Conservation (phyloP, 2,329 filamentous ascomycete species). For the Aspergillus tanneri region DNA sequence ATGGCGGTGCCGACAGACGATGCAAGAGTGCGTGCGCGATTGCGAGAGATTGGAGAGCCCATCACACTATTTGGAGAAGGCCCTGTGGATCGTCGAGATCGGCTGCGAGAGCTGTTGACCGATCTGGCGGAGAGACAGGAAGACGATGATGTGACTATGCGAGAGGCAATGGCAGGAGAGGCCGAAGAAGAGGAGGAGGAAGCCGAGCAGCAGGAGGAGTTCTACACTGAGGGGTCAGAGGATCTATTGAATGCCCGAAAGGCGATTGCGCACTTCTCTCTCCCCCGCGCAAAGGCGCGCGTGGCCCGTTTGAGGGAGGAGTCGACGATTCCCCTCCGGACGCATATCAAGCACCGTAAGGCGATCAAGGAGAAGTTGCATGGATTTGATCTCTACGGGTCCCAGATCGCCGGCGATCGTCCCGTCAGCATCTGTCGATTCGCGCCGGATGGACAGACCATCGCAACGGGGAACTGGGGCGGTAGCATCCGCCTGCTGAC, state of each 20-base stretch:
- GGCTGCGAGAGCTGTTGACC: conserved; percentile 76
- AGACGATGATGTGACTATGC: conserved; percentile 52
- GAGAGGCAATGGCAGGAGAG: conserved; percentile 46
- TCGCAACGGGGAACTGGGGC: conserved; percentile 91
- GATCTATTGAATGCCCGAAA: conserved; percentile 73
- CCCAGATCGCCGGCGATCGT: conserved; percentile 86
- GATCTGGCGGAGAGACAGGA: conserved; percentile 65
- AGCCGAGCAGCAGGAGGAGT: conserved; percentile 83
- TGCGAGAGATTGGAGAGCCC: conserved; percentile 87
- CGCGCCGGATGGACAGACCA: conserved; percentile 75
- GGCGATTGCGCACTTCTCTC: conserved; percentile 76
- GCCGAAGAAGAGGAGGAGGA: conserved; percentile 59
- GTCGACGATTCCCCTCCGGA: conserved; percentile 77
- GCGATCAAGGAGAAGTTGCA: conserved; percentile 78
- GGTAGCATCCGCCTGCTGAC: conserved; percentile 83
- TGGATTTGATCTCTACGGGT: conserved; percentile 86
- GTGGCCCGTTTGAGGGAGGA: conserved; percentile 77
- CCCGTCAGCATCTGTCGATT: conserved; percentile 91
- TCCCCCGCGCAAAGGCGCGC: conserved; percentile 76
- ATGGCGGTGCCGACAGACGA: conserved; percentile 95
- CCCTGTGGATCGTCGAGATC: conserved; percentile 78
- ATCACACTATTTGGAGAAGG: conserved; percentile 94
- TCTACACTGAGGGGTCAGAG: conserved; percentile 80
- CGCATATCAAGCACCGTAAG: conserved; percentile 90
- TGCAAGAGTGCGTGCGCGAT: conserved; percentile 72